These are phyloP conservation scores for Eleusine indica DNA, from an alignment of 176 grass and related monocot genomes.

Conservation along the genomic window DNA sequence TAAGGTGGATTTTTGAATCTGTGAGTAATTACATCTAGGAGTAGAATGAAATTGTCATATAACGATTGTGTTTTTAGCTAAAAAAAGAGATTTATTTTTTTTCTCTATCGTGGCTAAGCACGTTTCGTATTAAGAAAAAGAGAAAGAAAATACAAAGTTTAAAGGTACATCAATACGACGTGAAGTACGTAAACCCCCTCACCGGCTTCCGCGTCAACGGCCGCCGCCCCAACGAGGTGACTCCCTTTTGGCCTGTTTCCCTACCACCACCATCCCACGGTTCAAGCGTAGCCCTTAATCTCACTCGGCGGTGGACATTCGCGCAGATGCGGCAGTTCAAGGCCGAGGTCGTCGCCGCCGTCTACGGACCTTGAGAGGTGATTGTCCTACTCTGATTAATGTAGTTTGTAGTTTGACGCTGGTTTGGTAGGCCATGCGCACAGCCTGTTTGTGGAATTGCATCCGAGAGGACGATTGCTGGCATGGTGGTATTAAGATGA, in stretches of 20 bases:
- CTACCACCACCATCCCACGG: not conserved
- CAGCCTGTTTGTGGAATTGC: conserved; percentile 24
- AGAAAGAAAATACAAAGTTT: too few species aligned
- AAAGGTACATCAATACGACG: not conserved
- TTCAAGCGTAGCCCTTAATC: not conserved
- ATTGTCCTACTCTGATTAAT: not conserved
- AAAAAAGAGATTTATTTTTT: too few species aligned
- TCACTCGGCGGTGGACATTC: conserved; percentile 10
- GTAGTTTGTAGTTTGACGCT: not conserved
- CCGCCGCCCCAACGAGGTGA: conserved; percentile 79
- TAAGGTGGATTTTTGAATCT: too few species aligned
- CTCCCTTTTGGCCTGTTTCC: not conserved
- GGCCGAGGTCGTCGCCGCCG: conserved; percentile 82
- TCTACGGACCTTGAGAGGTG: conserved; percentile 94
- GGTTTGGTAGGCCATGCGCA: not conserved
- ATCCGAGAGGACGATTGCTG: not conserved
- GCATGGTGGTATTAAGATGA: too few species aligned
- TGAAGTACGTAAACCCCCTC: conserved; percentile 76
- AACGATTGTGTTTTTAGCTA: too few species aligned
- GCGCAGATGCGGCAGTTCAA: conserved; percentile 89
- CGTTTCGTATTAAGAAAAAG: too few species aligned
- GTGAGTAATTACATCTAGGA: too few species aligned
- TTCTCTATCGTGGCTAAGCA: too few species aligned
- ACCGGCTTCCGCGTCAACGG: conserved; percentile 87
- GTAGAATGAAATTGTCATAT: too few species aligned